phyloP scores from a whole-genome alignment of 2,329 filamentous ascomycete genomes.

The Ceratocystis alfenasii region DNA sequence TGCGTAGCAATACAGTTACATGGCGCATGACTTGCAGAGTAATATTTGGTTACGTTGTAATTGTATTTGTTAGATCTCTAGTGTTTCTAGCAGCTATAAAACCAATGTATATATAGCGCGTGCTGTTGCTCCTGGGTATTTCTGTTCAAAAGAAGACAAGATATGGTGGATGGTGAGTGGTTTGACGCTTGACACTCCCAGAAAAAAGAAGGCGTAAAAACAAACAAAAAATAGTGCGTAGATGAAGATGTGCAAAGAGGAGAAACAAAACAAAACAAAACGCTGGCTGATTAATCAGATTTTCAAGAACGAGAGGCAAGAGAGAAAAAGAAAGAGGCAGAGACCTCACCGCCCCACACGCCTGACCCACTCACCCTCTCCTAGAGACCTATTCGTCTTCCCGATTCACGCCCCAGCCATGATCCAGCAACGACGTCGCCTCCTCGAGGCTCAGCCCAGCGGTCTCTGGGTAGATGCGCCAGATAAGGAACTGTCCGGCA shows the following conservation, averaged over 20 bases:
- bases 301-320: background rate
- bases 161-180: background rate
- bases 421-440: constrained; percentile 55
- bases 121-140: constrained; percentile 4
- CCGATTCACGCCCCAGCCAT: constrained; percentile 55
- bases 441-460: constrained; percentile 72
- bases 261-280: background rate
- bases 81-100: background rate
- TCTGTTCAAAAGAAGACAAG: background rate
- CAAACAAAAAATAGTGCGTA: background rate
- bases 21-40: background rate
- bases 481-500: constrained; percentile 55
- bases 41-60: background rate
- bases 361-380: too few relatives aligned
- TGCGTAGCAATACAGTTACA: too few relatives aligned
- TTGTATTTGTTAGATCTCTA: background rate
- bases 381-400: background rate
- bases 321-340: constrained; percentile 11
- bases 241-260: background rate
- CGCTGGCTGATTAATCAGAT: background rate
- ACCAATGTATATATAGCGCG: background rate
- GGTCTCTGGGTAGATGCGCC: constrained; percentile 75
- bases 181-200: constrained; percentile 3
- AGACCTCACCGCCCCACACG: background rate
- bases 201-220: background rate